Percentiles rank a stretch among this genome's conserved stretches.
phyloP scores from a whole-genome alignment of 208 protist species.

The Crithidia bombi region DNA sequence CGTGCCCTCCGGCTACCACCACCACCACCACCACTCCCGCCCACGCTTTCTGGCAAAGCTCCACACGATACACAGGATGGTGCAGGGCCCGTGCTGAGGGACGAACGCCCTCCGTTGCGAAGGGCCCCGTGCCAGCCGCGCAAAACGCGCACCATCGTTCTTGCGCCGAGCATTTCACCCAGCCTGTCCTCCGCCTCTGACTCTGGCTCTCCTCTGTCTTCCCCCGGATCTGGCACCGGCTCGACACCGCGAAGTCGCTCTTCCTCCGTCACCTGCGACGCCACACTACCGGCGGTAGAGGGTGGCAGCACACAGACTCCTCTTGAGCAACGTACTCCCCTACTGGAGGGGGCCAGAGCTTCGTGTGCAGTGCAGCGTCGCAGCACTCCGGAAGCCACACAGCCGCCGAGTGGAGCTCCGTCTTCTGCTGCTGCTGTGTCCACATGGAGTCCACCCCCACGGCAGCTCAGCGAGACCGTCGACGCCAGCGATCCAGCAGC shows the following conservation, averaged over 20 bases:
- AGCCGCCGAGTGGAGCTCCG: not conserved
- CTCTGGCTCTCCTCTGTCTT: conserved; percentile 8
- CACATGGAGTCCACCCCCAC: conserved; percentile 8
- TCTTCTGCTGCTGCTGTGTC: not conserved
- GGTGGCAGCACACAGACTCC: not conserved
- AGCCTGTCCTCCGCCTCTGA: conserved; percentile 23
- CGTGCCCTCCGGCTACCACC: conserved; percentile 20
- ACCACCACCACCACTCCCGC: conserved; percentile 15
- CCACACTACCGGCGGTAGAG: not conserved
- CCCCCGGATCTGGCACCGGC: not conserved
- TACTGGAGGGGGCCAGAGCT: too few species aligned
- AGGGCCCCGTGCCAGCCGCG: conserved; percentile 26
- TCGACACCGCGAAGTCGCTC: conserved; percentile 4
- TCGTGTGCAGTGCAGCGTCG: too few species aligned
- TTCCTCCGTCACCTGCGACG: not conserved
- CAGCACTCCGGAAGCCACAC: not conserved
- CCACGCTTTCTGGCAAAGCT: not conserved
- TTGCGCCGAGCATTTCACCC: conserved; percentile 34
- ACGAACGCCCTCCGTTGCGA: not conserved
- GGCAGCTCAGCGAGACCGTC: not conserved
- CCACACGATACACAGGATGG: not conserved
- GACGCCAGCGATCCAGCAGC: not conserved
- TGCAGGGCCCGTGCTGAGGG: not conserved
- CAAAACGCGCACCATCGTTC: conserved; percentile 30
- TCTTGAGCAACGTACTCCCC: too few species aligned